These are phyloP conservation scores for Mycena haematopus DNA, from an alignment of 768 basidiomycete species.

Conservation along the genomic window DNA sequence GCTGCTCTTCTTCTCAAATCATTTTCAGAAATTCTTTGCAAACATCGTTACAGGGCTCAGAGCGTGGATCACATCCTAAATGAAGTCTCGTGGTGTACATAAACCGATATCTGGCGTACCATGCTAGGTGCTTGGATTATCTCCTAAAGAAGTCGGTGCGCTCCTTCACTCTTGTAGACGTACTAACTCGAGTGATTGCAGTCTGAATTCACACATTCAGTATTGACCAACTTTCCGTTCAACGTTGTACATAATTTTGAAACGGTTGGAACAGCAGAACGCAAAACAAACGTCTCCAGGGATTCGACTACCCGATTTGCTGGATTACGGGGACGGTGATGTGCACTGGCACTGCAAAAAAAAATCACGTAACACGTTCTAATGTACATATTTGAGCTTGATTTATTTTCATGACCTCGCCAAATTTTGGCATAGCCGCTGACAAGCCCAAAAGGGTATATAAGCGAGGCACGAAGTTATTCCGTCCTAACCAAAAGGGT, in stretches of 20 bases:
- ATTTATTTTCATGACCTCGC: not conserved
- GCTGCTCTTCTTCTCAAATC: not conserved
- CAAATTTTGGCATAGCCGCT: slow-evolving; percentile 1
- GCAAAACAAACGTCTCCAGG: no score
- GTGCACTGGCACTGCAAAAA: no score
- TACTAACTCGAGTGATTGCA: no score
- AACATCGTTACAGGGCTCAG: not conserved
- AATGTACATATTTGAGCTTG: not conserved
- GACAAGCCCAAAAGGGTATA: not conserved
- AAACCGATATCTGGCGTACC: not conserved
- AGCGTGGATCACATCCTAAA: not conserved
- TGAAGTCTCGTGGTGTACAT: not conserved
- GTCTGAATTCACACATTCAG: no score
- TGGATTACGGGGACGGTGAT: no score
- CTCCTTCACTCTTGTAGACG: not conserved
- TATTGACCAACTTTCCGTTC: not conserved
- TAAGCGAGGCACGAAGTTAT: no score
- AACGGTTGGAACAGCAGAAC: no score
- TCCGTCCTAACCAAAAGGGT: not conserved
- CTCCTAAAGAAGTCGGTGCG: not conserved
- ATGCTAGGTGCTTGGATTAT: not conserved
- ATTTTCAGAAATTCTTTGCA: slow-evolving; percentile 5
- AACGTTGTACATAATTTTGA: no score
- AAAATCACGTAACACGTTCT: not conserved
- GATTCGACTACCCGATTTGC: no score